Conservation (phyloP, 495 filamentous ascomycete species). For the Penicillium dipodomyicola region DNA sequence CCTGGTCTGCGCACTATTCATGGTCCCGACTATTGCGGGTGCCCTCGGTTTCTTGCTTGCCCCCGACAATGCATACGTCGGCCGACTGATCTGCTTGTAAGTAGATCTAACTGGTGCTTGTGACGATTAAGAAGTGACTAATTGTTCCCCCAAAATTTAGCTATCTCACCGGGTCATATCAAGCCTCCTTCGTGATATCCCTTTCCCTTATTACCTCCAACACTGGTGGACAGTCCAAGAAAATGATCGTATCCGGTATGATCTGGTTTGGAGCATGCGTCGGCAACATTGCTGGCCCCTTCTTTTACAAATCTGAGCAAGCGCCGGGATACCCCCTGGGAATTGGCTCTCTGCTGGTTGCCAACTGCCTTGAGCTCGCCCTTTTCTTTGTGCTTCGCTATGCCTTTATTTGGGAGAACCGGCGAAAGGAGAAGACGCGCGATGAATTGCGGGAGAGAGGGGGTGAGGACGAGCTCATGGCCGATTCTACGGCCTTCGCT, state of each 20-base stretch:
- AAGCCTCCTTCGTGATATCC: constrained; percentile 56
- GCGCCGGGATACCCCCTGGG: constrained; percentile 49
- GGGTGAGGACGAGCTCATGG: constrained; percentile 21
- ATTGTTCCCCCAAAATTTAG: not conserved
- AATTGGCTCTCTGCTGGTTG: constrained; percentile 55
- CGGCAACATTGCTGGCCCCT: constrained; percentile 52
- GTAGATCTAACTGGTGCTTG: not conserved
- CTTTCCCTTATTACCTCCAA: constrained; percentile 55
- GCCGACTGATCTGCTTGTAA: constrained; percentile 32
- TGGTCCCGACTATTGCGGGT: not conserved
- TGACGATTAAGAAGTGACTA: not conserved
- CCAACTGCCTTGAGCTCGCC: constrained; percentile 45
- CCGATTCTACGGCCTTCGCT: constrained; percentile 51
- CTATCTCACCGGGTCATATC: constrained; percentile 54
- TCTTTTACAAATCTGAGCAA: constrained; percentile 54
- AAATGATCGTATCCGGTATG: constrained; percentile 53
- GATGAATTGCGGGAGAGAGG: not conserved
- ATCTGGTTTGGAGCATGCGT: constrained; percentile 46
- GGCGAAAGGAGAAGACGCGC: constrained; percentile 23
- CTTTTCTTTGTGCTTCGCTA: constrained; percentile 40
- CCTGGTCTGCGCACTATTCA: not conserved
- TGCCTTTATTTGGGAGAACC: constrained; percentile 47
- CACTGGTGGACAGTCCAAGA: constrained; percentile 58
- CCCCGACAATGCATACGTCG: constrained; percentile 9
- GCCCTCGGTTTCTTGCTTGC: not conserved